Evolutionary conservation across 1,284 basidiomycete genomes (phyloP), one percentile per base, ranked within the genome.

Genomic region (Rhodotorula glutinis): DNA sequence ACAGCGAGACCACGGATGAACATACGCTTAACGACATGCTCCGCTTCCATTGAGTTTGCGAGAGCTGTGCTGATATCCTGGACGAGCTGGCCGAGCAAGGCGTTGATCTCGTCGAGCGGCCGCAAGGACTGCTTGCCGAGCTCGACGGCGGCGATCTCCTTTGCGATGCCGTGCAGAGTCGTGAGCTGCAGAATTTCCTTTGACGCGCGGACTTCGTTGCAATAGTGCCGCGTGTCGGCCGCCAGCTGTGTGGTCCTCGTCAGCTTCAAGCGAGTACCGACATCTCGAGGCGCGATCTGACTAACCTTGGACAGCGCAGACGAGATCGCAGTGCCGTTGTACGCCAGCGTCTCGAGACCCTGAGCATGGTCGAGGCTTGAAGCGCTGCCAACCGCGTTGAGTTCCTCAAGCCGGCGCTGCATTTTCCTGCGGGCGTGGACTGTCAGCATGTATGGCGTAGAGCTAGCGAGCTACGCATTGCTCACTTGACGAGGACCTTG

Each of bases 271-370:
- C 41, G 1, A 38, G 8, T 3, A 14, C 2, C 9, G 25, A 1
- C 2, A 9, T 1, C 16, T 21, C 14, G 9, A 9, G 8, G 2
- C n/a, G 14, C 14, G 49, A 23, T 0, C 3, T 4, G 29, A 77
- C 86, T 65, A 67, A 91, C 91, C 66, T 89, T 89, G 65, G 94
- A 89, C 74, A 91, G 89, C 75, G 95, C 90, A 69, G 91, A 87
- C 2, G 92, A 84, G 71, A 91, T 90, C 0, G 89, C 70, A 3
- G 65, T 87, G 2, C 90, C 86, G 25, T 85, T 83, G 62, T 87
- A 85, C 63, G 85, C 87, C 23, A 94, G 79, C 2, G 84, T 83
- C 69, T 87, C 85, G 70, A 95, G 84, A 52, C 88, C 86, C 4
- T 86, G 84, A 4, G 90, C 82, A 19, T 92, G 80, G 64, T 87